Evolutionary conservation across 2,329 filamentous ascomycete genomes (phyloP), one percentile per base, ranked within the genome.

Genomic region (Colletotrichum siamense): DNA sequence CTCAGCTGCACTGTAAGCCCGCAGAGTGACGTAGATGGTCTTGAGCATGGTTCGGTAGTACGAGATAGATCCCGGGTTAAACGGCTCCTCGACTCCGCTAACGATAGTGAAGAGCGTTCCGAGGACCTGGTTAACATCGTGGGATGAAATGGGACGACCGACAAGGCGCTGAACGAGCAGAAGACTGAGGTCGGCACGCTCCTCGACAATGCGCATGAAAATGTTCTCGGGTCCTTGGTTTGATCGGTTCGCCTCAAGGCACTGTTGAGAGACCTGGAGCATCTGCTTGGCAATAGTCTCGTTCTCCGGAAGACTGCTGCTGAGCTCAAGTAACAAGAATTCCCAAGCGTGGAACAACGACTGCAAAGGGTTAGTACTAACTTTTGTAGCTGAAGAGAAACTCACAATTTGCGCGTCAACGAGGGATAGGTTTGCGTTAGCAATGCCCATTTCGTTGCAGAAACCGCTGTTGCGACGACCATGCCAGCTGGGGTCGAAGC

Each of bases 321-420:
- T 95, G 65, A 99, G 90, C 81, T 98, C 96, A 66, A 97, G 89
- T 16, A 96, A 91, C 10, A 99, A 89, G 75, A 95, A 93, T 83
- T 98, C 96, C 95, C 96, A 99, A 71, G 95, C 94, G 80, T 95
- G 93, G 78, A 98, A 94, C 22, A 99, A 91, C 59, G 92, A 91
- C 94, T 95, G 80, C 44, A 74, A 73, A 15, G 26, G 62, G 79
- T 87, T 80, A 86, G 44, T 69, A 24, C 18, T 24, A 12, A 39
- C 24, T 24, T 6, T 16, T 3, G 8, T 36, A 63, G 15, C 49
- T n/a, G 30, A 57, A 24, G 26, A 30, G 52, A 52, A 44, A 87
- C 93, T 86, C 88, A 95, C 93, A 79, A 97, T 93, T 86, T 99
- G 96, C 28, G 96, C 95, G 83, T 99, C 96, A 39, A 99, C 95